Conservation (phyloP, 208 protist species). For the Blastocrithidia nonstop region DNA sequence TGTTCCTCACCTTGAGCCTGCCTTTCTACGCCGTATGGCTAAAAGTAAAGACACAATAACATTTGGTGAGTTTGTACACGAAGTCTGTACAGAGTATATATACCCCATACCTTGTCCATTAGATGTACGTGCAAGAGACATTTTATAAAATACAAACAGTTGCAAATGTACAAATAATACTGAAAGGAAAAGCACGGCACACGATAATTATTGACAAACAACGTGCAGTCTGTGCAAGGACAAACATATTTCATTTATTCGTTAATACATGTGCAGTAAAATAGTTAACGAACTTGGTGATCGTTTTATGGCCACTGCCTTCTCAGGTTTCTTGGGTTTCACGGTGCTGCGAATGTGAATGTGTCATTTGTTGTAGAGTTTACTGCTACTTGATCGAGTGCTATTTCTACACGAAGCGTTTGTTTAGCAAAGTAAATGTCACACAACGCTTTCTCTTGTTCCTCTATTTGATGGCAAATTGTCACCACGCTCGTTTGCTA, state of each 20-base stretch:
- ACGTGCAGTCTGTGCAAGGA: too few species aligned
- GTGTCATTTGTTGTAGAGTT: conserved; percentile 67
- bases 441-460: conserved; percentile 50
- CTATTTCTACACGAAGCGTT: conserved; percentile 61
- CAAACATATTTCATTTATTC: too few species aligned
- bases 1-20: conserved; percentile 52
- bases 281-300: conserved; percentile 13
- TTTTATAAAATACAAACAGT: too few species aligned
- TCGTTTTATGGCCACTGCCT: conserved; percentile 20
- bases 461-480: conserved; percentile 72
- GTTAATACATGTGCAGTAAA: too few species aligned
- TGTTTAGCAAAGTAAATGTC: not conserved
- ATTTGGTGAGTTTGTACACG: conserved; percentile 22
- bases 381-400: conserved; percentile 59
- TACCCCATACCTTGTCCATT: too few species aligned
- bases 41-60: conserved; percentile 44
- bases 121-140: too few species aligned
- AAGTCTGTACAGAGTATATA: conserved; percentile 43
- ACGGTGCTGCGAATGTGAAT: conserved; percentile 83
- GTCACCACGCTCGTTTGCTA: conserved; percentile 73
- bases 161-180: too few species aligned
- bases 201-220: too few species aligned
- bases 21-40: conserved; percentile 49
- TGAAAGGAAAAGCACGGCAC: conserved; percentile 10
- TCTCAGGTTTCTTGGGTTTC: conserved; percentile 55